These are phyloP conservation scores for Effrenium voratum DNA, from an alignment of 73 alveolate genomes.

Conservation along the genomic window DNA sequence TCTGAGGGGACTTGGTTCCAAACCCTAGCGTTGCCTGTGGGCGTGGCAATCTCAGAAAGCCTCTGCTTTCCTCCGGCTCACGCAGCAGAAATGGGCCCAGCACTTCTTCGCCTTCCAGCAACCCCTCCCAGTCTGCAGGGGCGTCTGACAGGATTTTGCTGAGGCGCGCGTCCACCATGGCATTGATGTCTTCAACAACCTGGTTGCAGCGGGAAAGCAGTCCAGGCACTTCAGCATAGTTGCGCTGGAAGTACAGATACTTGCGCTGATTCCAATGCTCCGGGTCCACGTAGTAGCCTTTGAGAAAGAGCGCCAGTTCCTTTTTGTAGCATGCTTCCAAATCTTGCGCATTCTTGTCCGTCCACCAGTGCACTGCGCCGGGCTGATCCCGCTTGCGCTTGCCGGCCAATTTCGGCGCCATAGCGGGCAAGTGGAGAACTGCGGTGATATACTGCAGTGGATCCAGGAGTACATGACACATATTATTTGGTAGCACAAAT, in stretches of 20 bases:
- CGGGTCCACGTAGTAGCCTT: background rate
- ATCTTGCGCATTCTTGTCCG: background rate
- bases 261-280: constrained; percentile 18
- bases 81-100: constrained; percentile 9
- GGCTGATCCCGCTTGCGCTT: constrained; percentile 28
- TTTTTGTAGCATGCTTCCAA: background rate
- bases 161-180: background rate
- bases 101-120: background rate
- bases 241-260: constrained; percentile 18
- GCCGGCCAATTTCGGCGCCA: constrained; percentile 38
- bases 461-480: no score
- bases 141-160: background rate
- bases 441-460: no score
- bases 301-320: constrained; percentile 25
- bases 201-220: background rate
- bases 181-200: background rate
- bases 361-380: background rate
- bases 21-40: background rate
- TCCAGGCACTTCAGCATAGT: constrained; percentile 16
- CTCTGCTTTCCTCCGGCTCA: background rate
- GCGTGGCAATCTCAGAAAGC: background rate
- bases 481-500: no score
- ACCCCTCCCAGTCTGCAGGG: background rate
- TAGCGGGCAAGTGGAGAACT: no score
- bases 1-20: constrained; percentile 15